These are phyloP conservation scores for Penicillium ochrochloron DNA, from an alignment of 495 filamentous ascomycete genomes.

Conservation along the genomic window DNA sequence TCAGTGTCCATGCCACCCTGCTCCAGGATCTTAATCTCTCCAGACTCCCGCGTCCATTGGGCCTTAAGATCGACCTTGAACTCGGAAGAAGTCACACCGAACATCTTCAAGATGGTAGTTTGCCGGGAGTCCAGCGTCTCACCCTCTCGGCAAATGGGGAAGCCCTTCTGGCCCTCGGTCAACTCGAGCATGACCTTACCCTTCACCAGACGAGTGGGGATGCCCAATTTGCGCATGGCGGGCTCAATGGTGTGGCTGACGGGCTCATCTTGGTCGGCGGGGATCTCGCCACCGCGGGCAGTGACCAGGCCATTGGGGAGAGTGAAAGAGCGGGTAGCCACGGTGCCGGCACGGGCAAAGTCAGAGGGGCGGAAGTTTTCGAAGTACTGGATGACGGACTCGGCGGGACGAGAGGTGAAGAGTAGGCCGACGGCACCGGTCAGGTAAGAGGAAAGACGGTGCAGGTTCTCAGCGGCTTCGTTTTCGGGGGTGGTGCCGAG, in stretches of 20 bases:
- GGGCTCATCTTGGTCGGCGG: constrained; percentile 79
- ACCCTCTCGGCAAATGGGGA: constrained; percentile 79
- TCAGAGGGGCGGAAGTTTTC: constrained; percentile 67
- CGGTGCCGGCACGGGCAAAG: constrained; percentile 86
- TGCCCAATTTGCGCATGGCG: constrained; percentile 79
- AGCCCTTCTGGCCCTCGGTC: constrained; percentile 67
- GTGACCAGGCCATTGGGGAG: constrained; percentile 80
- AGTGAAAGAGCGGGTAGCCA: constrained; percentile 71
- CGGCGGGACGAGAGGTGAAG: constrained; percentile 76
- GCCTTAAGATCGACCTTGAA: constrained; percentile 81
- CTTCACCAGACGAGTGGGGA: constrained; percentile 86
- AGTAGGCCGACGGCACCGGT: constrained; percentile 85
- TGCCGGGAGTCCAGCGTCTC: constrained; percentile 84
- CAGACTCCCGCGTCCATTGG: constrained; percentile 49
- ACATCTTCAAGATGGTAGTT: constrained; percentile 91
- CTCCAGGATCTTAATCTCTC: constrained; percentile 49
- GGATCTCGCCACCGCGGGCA: constrained; percentile 75
- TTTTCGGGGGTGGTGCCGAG: constrained; percentile 75
- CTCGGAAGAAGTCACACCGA: constrained; percentile 85
- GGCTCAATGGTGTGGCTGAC: constrained; percentile 86
- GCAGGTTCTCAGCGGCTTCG: constrained; percentile 75
- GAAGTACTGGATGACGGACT: constrained; percentile 70
- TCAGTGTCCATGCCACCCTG: constrained; percentile 49
- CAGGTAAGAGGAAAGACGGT: constrained; percentile 70
- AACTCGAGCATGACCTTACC: constrained; percentile 83